Evolutionary conservation across 1,284 basidiomycete species (phyloP).

Genomic region (Ceratobasidium sp.): DNA sequence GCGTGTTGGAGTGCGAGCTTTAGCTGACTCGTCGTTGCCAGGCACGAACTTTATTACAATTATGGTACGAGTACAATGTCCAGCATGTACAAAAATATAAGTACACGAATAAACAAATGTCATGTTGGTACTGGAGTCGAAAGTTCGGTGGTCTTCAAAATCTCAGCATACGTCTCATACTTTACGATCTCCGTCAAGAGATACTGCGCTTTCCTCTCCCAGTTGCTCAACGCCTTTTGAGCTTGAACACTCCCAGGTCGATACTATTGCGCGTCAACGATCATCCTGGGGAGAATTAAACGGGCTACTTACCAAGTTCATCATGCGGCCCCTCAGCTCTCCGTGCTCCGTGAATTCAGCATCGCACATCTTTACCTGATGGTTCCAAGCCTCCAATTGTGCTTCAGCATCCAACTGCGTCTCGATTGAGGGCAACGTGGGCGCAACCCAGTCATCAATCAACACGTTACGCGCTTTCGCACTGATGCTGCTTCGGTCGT

Average conservation of each 20-base stretch:
- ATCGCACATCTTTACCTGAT: conserved; percentile 31
- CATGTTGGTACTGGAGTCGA: background rate
- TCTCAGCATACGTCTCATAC: conserved; percentile 44
- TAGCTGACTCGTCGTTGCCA: conserved; percentile 22
- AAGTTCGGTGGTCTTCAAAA: conserved; percentile 29
- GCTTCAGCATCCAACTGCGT: conserved; percentile 20
- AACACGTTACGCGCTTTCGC: background rate
- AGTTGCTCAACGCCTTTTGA: conserved; percentile 41
- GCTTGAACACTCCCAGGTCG: conserved; percentile 39
- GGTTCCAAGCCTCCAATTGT: conserved; percentile 31
- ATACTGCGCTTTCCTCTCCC: conserved; percentile 44
- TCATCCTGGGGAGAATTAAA: background rate
- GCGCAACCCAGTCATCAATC: conserved; percentile 44
- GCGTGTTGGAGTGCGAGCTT: background rate
- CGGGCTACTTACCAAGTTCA: conserved; percentile 34
- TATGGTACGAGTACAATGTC: conserved; percentile 17
- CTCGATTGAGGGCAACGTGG: conserved; percentile 12
- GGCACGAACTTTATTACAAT: conserved; percentile 10
- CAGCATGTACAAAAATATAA: conserved; percentile 28
- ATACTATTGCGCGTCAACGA: conserved; percentile 16
- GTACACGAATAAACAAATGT: conserved; percentile 31
- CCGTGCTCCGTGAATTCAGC: conserved; percentile 42
- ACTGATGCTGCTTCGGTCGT: conserved; percentile 31
- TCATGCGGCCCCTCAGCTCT: conserved; percentile 41
- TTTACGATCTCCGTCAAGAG: conserved; percentile 42